Conservation (phyloP, 23 red algal genomes). For the Gracilaria domingensis region DNA sequence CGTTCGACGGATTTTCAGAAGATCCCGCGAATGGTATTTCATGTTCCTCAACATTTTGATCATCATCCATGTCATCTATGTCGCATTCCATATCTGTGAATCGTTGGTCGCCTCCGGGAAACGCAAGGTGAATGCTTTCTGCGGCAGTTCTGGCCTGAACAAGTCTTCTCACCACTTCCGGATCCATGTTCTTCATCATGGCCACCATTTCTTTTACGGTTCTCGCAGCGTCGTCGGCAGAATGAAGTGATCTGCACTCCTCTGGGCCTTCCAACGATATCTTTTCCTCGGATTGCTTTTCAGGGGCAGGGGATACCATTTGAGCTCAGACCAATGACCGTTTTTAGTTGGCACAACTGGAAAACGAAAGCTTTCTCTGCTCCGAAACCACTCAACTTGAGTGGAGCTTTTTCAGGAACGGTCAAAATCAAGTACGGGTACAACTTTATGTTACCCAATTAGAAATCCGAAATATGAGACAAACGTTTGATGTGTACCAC, state of each 20-base stretch:
- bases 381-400: no score
- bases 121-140: slow-evolving; percentile 39
- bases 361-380: not conserved
- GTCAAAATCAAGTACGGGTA: no score
- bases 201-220: slow-evolving; percentile 33
- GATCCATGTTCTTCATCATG: slow-evolving; percentile 51
- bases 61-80: slow-evolving; percentile 32
- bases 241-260: slow-evolving; percentile 41
- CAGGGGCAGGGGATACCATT: slow-evolving; percentile 14
- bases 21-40: not conserved
- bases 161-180: slow-evolving; percentile 47
- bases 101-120: slow-evolving; percentile 56
- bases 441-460: no score
- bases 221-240: slow-evolving; percentile 40
- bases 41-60: slow-evolving; percentile 18
- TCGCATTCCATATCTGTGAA: slow-evolving; percentile 38
- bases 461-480: no score
- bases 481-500: no score
- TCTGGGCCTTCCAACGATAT: not conserved
- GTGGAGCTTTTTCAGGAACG: no score
- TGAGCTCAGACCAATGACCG: not conserved
- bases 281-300: not conserved
- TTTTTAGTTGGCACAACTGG: not conserved
- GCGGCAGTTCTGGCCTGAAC: slow-evolving; percentile 57
- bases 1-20: not conserved